A percentile compares a stretch with the other conserved stretches of the same genome.
Conservation (phyloP, 176 grass and related monocot species). For the Saccharum spontaneum region DNA sequence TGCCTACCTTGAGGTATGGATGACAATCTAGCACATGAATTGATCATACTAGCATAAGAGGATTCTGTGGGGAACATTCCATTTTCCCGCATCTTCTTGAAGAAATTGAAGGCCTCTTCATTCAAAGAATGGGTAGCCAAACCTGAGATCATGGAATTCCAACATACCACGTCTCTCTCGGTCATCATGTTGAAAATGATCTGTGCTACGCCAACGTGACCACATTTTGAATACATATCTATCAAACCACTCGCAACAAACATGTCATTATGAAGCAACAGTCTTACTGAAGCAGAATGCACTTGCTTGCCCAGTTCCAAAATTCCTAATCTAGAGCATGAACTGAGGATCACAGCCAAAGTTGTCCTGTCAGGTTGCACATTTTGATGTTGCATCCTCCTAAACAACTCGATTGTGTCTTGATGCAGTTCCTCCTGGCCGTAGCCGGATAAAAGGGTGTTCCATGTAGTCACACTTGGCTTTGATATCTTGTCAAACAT, state of each 20-base stretch:
- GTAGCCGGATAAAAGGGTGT: conserved; percentile 82
- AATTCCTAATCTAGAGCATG: conserved; percentile 59
- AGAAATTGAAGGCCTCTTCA: conserved; percentile 67
- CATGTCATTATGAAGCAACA: conserved; percentile 60
- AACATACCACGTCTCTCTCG: conserved; percentile 75
- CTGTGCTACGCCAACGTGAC: conserved; percentile 46
- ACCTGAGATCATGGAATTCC: conserved; percentile 90
- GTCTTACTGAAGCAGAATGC: conserved; percentile 73
- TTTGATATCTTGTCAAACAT: conserved; percentile 76
- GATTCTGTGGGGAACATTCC: conserved; percentile 66
- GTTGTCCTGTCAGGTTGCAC: conserved; percentile 66
- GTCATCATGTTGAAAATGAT: conserved; percentile 63
- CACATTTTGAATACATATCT: conserved; percentile 89
- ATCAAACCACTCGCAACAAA: conserved; percentile 81
- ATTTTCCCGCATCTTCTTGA: conserved; percentile 71
- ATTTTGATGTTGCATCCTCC: conserved; percentile 73
- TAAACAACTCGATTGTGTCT: conserved; percentile 62
- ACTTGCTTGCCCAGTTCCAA: conserved; percentile 61
- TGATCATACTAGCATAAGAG: conserved; percentile 78
- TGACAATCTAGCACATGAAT: conserved; percentile 63
- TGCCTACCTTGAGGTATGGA: conserved; percentile 81
- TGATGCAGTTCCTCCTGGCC: conserved; percentile 65
- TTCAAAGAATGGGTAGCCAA: conserved; percentile 66
- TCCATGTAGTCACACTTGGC: conserved; percentile 68
- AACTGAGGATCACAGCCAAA: conserved; percentile 76